phyloP scores from a whole-genome alignment of 2,329 filamentous ascomycete genomes.

The Colletotrichum sidae region DNA sequence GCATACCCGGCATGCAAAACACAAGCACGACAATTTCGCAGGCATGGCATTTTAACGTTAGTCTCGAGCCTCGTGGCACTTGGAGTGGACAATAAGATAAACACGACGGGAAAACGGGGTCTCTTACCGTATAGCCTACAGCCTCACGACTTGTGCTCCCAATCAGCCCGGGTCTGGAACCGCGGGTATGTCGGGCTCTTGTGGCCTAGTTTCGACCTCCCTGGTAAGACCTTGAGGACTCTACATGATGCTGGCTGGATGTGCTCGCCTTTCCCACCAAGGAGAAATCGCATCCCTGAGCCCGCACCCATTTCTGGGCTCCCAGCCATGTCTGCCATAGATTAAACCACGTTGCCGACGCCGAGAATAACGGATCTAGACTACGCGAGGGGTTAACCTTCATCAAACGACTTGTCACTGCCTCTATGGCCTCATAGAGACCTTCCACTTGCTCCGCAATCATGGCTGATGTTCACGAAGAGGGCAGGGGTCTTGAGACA shows the following conservation, averaged over 20 bases:
- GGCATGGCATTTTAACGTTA: too few species aligned
- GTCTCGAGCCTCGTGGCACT: too few species aligned
- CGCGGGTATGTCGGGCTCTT: slow-evolving; percentile 3
- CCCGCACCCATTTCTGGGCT: slow-evolving; percentile 1
- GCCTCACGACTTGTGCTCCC: slow-evolving; percentile 16
- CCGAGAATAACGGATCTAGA: slow-evolving; percentile 6
- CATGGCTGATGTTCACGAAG: slow-evolving; percentile 6
- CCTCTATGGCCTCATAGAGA: background rate
- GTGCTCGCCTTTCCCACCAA: slow-evolving; percentile 12
- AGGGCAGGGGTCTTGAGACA: background rate
- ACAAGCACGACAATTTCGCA: too few species aligned
- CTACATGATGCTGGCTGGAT: slow-evolving; percentile 1
- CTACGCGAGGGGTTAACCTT: background rate
- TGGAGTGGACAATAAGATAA: too few species aligned
- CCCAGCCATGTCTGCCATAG: slow-evolving; percentile 11
- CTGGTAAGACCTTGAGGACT: slow-evolving; percentile 21
- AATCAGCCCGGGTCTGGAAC: slow-evolving; percentile 24
- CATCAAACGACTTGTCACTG: background rate
- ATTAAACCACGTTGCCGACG: slow-evolving; percentile 17
- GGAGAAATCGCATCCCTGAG: slow-evolving; percentile 9
- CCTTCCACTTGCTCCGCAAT: slow-evolving; percentile 11
- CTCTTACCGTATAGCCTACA: background rate
- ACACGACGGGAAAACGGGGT: too few species aligned
- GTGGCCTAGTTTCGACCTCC: slow-evolving; percentile 14
- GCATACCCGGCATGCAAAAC: too few species aligned